phyloP scores from a whole-genome alignment of 129 eudicot genomes.

The Sambucus nigra region DNA sequence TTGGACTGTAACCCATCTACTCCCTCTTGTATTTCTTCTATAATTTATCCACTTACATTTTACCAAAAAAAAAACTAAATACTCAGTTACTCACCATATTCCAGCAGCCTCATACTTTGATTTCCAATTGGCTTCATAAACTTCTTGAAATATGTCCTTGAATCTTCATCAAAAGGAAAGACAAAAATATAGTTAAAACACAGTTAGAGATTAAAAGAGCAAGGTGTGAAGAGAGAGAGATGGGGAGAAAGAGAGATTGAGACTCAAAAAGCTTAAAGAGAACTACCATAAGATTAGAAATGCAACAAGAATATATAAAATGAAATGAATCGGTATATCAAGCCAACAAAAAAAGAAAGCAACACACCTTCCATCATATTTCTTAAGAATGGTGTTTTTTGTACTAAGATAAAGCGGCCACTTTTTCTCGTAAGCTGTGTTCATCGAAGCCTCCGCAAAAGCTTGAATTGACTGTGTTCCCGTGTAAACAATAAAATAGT shows the following conservation, averaged over 20 bases:
- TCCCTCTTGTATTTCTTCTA: too few relatives aligned
- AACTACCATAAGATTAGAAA: background rate
- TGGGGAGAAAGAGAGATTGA: background rate
- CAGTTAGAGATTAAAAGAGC: background rate
- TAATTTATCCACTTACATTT: too few relatives aligned
- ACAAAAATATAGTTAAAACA: background rate
- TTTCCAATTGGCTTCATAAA: constrained; percentile 62
- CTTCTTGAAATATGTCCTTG: constrained; percentile 82
- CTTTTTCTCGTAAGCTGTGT: constrained; percentile 41
- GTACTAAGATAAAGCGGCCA: constrained; percentile 83
- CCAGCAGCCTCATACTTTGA: constrained; percentile 65
- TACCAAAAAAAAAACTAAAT: background rate
- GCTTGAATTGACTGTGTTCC: constrained; percentile 57
- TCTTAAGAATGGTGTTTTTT: constrained; percentile 73
- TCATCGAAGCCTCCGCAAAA: constrained; percentile 70
- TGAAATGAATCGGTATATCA: too few relatives aligned
- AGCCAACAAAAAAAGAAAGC: background rate
- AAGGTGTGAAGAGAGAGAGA: background rate
- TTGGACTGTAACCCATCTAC: too few relatives aligned
- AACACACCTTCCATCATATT: constrained; percentile 64
- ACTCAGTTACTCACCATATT: constrained; percentile 45
- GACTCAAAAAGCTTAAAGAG: background rate
- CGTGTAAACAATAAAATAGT: background rate
- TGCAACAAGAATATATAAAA: background rate
- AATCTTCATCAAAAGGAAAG: constrained; percentile 30